Base-by-base conservation (phyloP, 805 yeast species). In the Ogataea siamensis region DNA sequence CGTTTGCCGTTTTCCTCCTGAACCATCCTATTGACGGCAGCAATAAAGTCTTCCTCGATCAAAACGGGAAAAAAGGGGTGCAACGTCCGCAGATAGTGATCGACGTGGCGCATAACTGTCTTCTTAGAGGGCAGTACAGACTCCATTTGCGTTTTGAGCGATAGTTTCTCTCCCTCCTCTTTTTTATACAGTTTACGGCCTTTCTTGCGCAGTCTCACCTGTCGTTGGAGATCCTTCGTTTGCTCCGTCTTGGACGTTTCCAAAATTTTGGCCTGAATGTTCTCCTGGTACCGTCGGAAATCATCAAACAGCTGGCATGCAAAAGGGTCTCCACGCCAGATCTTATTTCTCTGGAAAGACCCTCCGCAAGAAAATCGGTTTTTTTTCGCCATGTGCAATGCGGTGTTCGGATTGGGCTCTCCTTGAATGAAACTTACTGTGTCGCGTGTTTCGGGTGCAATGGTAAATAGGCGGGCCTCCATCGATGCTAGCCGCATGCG, bases 51-150 rank as follows among this genome's bases (percentile, higher is more conserved):
- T 0, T 17, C 25, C 42, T 72, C 76, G 42, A 73, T 76, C 15
- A 73, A 37, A 20, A 68, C 62, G 0, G 80, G 78, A 43, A 71
- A 58, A 34, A 63, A 69, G 4, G 78, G 76, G 45, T 72, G 70
- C 2, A 71, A 53, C 4, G 52, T 39, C 1, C 38, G 35, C 49
- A 73, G 70, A 39, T 64, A 74, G 27, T 63, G 49, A 16, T 64
- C 57, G 7, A 73, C 42, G 32, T 69, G 61, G n/a, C 52, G 41
- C 61, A 67, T 54, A 3, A 71, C 53, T 0, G 66, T 61, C 18
- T 50, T 53, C 36, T 56, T 55, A 5, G 55, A 38, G 2, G 68
- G 66, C 10, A 63, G 32, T 3, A 39, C 37, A 14, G 29, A n/a
- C 7, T 39, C 38, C 36, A 56, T 38, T 16, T 41, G 38, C 28